These are phyloP conservation scores for Aciculosporium take DNA, from an alignment of 2,329 filamentous ascomycete species.

Conservation along the genomic window DNA sequence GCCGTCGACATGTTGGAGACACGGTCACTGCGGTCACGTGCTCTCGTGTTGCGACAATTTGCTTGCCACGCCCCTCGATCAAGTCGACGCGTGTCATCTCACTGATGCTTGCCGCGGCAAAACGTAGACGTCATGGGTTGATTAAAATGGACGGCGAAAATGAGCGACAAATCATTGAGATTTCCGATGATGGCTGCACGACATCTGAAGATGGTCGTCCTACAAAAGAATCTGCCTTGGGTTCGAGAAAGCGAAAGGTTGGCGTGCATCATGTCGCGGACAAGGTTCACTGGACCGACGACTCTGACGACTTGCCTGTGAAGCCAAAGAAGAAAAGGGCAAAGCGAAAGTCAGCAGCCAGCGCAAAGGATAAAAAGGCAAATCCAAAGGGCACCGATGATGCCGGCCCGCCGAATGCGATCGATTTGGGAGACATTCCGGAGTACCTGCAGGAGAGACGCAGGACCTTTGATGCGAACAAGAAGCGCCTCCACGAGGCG, in stretches of 20 bases:
- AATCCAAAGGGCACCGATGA: conserved; percentile 14
- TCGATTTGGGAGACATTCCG: conserved; percentile 47
- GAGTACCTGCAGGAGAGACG: conserved; percentile 60
- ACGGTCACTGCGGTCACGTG: too few species aligned
- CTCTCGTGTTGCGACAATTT: neutral
- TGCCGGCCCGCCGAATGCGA: conserved; percentile 25
- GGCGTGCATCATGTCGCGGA: conserved; percentile 21
- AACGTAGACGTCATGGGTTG: conserved; percentile 1
- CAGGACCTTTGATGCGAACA: conserved; percentile 50
- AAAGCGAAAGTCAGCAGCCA: conserved; percentile 15
- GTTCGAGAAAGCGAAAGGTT: conserved; percentile 23
- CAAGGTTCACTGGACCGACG: conserved; percentile 41
- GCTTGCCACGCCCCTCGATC: too few species aligned
- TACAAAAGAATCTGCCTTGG: conserved; percentile 3
- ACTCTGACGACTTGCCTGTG: conserved; percentile 47
- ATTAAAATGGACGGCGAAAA: conserved; percentile 4
- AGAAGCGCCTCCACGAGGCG: conserved; percentile 44
- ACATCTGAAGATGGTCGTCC: conserved; percentile 10
- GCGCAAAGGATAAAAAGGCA: conserved; percentile 12
- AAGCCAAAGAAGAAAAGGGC: conserved; percentile 27
- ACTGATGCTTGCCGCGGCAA: neutral
- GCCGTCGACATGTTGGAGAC: too few species aligned
- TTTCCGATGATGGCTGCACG: conserved; percentile 13
- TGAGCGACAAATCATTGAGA: conserved; percentile 12
- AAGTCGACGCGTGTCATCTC: neutral